Evolutionary conservation across 371 early-diverging fungal species (phyloP), one percentile per base, ranked within the genome.

Genomic region (Mucor racemosus): DNA sequence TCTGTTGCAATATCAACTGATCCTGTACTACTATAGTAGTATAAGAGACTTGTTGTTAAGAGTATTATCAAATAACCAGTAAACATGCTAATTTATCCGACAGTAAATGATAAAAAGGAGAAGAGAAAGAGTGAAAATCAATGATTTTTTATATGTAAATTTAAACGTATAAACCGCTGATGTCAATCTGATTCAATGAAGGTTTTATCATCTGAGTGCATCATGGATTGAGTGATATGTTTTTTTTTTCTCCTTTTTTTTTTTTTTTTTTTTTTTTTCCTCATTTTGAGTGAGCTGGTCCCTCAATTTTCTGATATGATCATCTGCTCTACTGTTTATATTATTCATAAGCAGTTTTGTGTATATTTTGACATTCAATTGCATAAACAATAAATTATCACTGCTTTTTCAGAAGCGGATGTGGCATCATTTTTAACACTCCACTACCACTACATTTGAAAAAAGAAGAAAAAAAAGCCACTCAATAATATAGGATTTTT

Each of bases 401-500:
- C 44, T 44, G 44, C 44, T 44, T 44, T 42, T 44, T 44, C 26
- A 26, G 13, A 8, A 7, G 44, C 44, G 2, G 44, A 17, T 7
- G n/a, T 38, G n/a, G 14, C 14, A 42, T 4, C 15, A 15, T 5
- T 44, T 44, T 44, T 44, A 44, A 44, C 17, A 44, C 44, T 44
- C 44, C 44, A 15, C 26, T 26, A 38, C 4, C 26, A 48, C 26
- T 11, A 11, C 21, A 4, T 7, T 19, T 7, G 9, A 50, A 19
- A 44, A 44, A 44, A 44, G 44, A 44, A 10, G 50, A 11, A 21
- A 10, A 19, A 50, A 50, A 50, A 50, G 50, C 50, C 50, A 50
- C 50, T 50, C 9, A 11, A 50, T 50, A 50, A 10, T 50, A 26
- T 50, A 21, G 50, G 50, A 50, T 50, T 19, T 53, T 62, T 53